Evolutionary conservation across 208 protist species (phyloP).

Genomic region (Lotmaria passim): DNA sequence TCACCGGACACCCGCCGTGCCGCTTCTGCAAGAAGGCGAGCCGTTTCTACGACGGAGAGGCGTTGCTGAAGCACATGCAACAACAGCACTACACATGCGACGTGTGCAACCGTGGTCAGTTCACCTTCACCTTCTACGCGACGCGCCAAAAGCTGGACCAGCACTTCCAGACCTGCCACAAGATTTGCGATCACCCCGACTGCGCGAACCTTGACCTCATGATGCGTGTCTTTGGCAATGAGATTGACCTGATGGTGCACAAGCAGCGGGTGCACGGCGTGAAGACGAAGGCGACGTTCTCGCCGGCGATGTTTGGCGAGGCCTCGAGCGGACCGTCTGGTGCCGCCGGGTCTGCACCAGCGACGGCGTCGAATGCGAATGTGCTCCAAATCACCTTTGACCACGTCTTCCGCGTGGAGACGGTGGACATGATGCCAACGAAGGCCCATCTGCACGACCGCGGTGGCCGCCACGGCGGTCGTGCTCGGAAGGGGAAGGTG

Average conservation of each 20-base stretch:
- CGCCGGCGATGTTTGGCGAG: conserved; percentile 23
- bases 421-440: conserved; percentile 61
- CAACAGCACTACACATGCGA: conserved; percentile 91
- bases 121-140: conserved; percentile 85
- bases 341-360: conserved; percentile 20
- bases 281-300: conserved; percentile 40
- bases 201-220: conserved; percentile 79
- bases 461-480: conserved; percentile 15
- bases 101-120: conserved; percentile 83
- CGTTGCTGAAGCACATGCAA: conserved; percentile 89
- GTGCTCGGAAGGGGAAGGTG: conserved; percentile 21
- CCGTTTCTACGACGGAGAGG: conserved; percentile 84
- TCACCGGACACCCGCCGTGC: conserved; percentile 86
- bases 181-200: conserved; percentile 87
- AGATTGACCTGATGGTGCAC: conserved; percentile 82
- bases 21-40: conserved; percentile 64
- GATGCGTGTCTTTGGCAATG: conserved; percentile 81
- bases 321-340: conserved; percentile 14
- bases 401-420: conserved; percentile 61
- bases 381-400: conserved; percentile 84
- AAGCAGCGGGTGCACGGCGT: conserved; percentile 80
- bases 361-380: conserved; percentile 67
- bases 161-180: conserved; percentile 79
- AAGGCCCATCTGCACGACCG: conserved; percentile 30
- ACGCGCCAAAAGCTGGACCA: conserved; percentile 73